Base-by-base conservation (phyloP, 495 filamentous ascomycete genomes). In the Hypoxylon lenormandii region DNA sequence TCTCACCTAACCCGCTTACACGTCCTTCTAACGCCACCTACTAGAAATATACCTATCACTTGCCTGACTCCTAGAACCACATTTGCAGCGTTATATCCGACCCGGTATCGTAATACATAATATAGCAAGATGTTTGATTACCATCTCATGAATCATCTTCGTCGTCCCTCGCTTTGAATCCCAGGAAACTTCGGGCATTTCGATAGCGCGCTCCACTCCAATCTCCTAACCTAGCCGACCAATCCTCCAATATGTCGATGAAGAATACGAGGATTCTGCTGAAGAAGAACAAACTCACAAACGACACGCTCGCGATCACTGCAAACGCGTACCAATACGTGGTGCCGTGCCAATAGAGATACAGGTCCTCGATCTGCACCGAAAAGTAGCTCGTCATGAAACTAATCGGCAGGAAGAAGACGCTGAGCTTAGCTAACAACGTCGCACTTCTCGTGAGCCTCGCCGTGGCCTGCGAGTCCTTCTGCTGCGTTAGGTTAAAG, bases 301-400 rank as follows among this genome's bases (percentile, higher is more conserved):
- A 80, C 2, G 89, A 90, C 22, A 90, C 40, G 21, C 81, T 81
- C 47, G 92, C 84, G 37, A 92, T 86, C 38, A 92, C 85, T 5
- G 80, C 88, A 73, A 93, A 94, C 33, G 81, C 78, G 16, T 83
- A 81, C 92, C 92, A 96, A 72, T 93, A 96, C 38, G 88, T 83
- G 33, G 72, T 82, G 19, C 80, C 73, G 0, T 82, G 86, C 76
- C 91, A 94, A 15, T 81, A 77, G 4, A 75, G 80, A 45, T 84
- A 78, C 7, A 90, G 74, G 11, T 87, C 87, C 19, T 77, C 71
- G 45, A 95, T 83, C 72, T 92, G 86, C 16, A 89, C 86, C 1
- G 88, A 90, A 72, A 95, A 96, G 79, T 94, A 96, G n/a, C 81
- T 89, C 10, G 90, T 93, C 85, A 95, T 88, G 36, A 96, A 81